Evolutionary conservation across 2,329 filamentous ascomycete genomes (phyloP).

Genomic region (Colletotrichum eleusines): DNA sequence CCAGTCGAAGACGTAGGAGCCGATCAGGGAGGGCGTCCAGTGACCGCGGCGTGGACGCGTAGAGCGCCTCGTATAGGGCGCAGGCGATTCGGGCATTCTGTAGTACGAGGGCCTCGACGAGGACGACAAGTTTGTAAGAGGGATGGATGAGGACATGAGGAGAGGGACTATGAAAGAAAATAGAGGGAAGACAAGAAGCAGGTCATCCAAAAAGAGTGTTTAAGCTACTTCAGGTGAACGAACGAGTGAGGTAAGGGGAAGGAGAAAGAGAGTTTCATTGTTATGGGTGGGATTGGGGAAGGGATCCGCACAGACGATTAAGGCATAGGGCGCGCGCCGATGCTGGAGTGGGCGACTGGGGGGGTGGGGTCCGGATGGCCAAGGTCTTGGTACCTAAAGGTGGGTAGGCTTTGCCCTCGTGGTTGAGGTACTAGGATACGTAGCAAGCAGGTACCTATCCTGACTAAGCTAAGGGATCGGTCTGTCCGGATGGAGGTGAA

Average conservation of each 20-base stretch:
- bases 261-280: slow-evolving; percentile 35
- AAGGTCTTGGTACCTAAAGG: background rate
- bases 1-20: slow-evolving; percentile 84
- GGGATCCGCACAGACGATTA: slow-evolving; percentile 29
- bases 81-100: slow-evolving; percentile 50
- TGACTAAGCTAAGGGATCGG: background rate
- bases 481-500: background rate
- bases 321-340: slow-evolving; percentile 18
- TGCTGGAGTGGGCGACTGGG: slow-evolving; percentile 6
- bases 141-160: slow-evolving; percentile 43
- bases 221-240: slow-evolving; percentile 39
- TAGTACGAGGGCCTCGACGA: slow-evolving; percentile 39
- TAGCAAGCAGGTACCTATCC: slow-evolving; percentile 6
- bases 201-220: slow-evolving; percentile 28
- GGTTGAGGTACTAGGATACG: background rate
- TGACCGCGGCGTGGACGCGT: slow-evolving; percentile 29
- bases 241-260: slow-evolving; percentile 7
- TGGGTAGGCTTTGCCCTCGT: background rate
- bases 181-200: slow-evolving; percentile 18
- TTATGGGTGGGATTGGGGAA: slow-evolving; percentile 28
- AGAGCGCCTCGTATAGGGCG: slow-evolving; percentile 31
- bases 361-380: background rate
- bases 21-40: slow-evolving; percentile 51
- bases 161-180: slow-evolving; percentile 7
- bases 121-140: slow-evolving; percentile 37